Evolutionary conservation across 2,329 filamentous ascomycete genomes (phyloP).

Genomic region (Paraphaeosphaeria minitans): DNA sequence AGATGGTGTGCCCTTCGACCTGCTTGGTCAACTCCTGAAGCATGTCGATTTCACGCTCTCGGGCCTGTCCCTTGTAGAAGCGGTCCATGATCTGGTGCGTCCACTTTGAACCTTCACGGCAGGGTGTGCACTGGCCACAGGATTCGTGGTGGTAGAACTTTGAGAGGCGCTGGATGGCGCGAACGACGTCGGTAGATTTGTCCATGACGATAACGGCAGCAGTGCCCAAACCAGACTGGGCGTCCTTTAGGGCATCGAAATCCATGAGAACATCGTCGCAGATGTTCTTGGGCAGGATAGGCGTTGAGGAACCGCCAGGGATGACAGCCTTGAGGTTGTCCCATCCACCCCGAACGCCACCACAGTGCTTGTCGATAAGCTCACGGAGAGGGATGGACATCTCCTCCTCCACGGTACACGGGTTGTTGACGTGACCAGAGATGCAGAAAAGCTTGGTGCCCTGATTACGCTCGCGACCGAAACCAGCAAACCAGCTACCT

Average conservation of each 20-base stretch:
- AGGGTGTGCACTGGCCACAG: slow-evolving; percentile 99
- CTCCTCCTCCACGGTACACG: slow-evolving; percentile 96
- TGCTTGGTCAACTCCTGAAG: slow-evolving; percentile 99
- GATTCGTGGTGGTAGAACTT: slow-evolving; percentile 99
- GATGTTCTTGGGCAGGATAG: slow-evolving; percentile 85
- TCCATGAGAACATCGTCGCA: slow-evolving; percentile 99
- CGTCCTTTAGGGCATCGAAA: slow-evolving; percentile 97
- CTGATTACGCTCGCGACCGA: slow-evolving; percentile 93
- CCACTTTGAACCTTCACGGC: slow-evolving; percentile 98
- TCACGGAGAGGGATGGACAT: slow-evolving; percentile 97
- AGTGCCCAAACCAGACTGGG: slow-evolving; percentile 94
- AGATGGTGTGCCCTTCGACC: slow-evolving; percentile 98
- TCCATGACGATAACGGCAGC: slow-evolving; percentile 99
- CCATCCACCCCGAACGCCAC: slow-evolving; percentile 95
- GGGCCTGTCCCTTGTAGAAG: slow-evolving; percentile 88
- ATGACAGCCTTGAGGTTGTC: slow-evolving; percentile 96
- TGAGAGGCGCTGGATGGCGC: slow-evolving; percentile 87
- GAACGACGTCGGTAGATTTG: slow-evolving; percentile 94
- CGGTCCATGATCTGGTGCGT: slow-evolving; percentile 98
- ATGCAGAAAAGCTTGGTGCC: slow-evolving; percentile 99
- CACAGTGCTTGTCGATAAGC: slow-evolving; percentile 97
- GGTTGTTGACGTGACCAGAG: slow-evolving; percentile 98
- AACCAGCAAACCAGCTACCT: slow-evolving; percentile 88
- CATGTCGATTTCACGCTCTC: slow-evolving; percentile 97
- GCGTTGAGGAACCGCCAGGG: slow-evolving; percentile 94